Evolutionary conservation across 2,329 filamentous ascomycete species (phyloP).

Genomic region (Beauveria sp.): DNA sequence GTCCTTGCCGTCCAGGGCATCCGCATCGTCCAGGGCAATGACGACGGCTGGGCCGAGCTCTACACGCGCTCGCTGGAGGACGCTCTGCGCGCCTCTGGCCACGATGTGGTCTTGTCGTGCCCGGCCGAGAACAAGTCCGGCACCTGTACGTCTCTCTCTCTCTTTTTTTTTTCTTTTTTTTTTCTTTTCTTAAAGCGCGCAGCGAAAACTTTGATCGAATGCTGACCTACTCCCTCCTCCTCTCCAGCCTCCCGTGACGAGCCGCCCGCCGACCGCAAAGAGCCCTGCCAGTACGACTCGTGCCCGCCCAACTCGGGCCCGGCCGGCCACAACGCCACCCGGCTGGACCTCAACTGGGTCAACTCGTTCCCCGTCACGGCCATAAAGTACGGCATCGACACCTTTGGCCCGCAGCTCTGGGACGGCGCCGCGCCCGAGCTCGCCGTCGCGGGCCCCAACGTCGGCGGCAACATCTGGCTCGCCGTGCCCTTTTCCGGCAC

Average conservation of each 20-base stretch:
- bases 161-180: not conserved
- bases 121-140: constrained; percentile 62
- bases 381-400: constrained; percentile 48
- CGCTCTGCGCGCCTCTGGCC: constrained; percentile 44
- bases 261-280: constrained; percentile 38
- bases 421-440: constrained; percentile 46
- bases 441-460: constrained; percentile 58
- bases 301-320: constrained; percentile 51
- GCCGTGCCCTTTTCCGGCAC: constrained; percentile 56
- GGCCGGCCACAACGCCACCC: constrained; percentile 47
- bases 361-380: constrained; percentile 62
- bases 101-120: constrained; percentile 56
- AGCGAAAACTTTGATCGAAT: too few species aligned
- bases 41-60: constrained; percentile 67
- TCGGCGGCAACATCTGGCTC: constrained; percentile 49
- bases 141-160: constrained; percentile 39
- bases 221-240: not conserved
- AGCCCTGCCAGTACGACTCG: constrained; percentile 52
- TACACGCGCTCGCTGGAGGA: constrained; percentile 56
- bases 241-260: constrained; percentile 41
- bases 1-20: constrained; percentile 25
- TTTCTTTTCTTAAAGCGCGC: too few species aligned
- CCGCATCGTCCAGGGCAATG: constrained; percentile 56
- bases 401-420: constrained; percentile 47
- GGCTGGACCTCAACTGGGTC: constrained; percentile 60